These are phyloP conservation scores for Trametes elegans DNA, from an alignment of 768 basidiomycete species.

Conservation along the genomic window DNA sequence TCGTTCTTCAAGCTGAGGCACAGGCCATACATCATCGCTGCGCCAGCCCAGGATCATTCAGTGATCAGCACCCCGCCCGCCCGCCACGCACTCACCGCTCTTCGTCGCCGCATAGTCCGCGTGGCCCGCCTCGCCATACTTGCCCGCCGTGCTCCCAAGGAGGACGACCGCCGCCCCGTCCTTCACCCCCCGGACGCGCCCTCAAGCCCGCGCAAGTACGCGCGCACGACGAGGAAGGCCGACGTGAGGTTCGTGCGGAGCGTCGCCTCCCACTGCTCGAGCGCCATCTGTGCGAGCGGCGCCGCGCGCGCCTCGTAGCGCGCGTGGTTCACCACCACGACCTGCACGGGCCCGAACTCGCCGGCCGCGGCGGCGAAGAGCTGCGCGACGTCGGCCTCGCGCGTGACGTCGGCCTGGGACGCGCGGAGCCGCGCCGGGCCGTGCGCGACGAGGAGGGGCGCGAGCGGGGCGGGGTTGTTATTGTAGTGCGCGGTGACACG, in stretches of 20 bases:
- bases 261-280: conserved; percentile 63
- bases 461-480: conserved; percentile 43
- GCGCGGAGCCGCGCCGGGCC: conserved; percentile 30
- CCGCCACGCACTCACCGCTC: conserved; percentile 48
- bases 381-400: conserved; percentile 49
- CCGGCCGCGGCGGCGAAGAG: conserved; percentile 42
- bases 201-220: conserved; percentile 51
- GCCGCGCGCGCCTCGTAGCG: conserved; percentile 45
- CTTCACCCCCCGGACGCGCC: conserved; percentile 36
- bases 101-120: conserved; percentile 67
- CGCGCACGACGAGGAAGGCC: conserved; percentile 64
- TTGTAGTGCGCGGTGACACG: conserved; percentile 74
- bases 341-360: conserved; percentile 52
- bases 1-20: conserved; percentile 73
- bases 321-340: conserved; percentile 63
- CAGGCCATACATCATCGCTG: conserved; percentile 74
- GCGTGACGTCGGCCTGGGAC: conserved; percentile 57
- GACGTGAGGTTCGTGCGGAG: conserved; percentile 63
- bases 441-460: conserved; percentile 39
- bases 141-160: conserved; percentile 71
- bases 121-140: conserved; percentile 68
- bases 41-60: background rate
- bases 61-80: too few relatives aligned
- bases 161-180: conserved; percentile 60
- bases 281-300: conserved; percentile 54